phyloP scores from a whole-genome alignment of 148 eudicot genomes.

The Limonium bicolor region DNA sequence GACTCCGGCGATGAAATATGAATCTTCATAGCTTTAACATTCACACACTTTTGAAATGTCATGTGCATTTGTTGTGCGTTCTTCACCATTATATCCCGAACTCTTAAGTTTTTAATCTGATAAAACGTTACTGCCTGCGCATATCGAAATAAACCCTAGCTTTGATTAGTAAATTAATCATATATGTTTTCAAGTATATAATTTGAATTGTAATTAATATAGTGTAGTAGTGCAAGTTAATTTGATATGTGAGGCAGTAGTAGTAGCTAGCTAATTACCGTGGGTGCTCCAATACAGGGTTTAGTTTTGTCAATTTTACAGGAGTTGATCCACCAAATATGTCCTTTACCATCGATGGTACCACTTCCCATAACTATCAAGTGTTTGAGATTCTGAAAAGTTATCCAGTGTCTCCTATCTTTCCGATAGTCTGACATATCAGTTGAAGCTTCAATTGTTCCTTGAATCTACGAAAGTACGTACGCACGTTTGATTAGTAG shows the following conservation, averaged over 20 bases:
- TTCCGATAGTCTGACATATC: slow-evolving; percentile 25
- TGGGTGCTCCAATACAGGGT: slow-evolving; percentile 64
- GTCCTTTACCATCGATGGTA: slow-evolving; percentile 69
- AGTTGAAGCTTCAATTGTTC: slow-evolving; percentile 46
- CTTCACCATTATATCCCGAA: slow-evolving; percentile 24
- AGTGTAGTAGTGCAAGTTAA: too few species aligned
- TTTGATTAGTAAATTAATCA: too few species aligned
- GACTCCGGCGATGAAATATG: slow-evolving; percentile 29
- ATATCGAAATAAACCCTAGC: background rate
- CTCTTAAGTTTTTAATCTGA: slow-evolving; percentile 37
- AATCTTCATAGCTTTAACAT: slow-evolving; percentile 40
- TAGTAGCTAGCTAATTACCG: too few species aligned
- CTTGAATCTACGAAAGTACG: too few species aligned
- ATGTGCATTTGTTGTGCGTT: slow-evolving; percentile 82
- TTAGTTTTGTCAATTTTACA: slow-evolving; percentile 47
- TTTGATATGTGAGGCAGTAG: too few species aligned
- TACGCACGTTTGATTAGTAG: too few species aligned
- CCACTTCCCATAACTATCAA: slow-evolving; percentile 43
- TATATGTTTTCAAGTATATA: background rate
- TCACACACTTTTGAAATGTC: slow-evolving; percentile 26
- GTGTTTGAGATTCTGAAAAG: slow-evolving; percentile 28
- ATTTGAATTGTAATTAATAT: background rate
- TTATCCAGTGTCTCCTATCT: slow-evolving; percentile 36
- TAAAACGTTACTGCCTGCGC: slow-evolving; percentile 54
- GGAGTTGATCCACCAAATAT: slow-evolving; percentile 65